Conservation (phyloP, 129 eudicot species). For the Artemisia argyi region DNA sequence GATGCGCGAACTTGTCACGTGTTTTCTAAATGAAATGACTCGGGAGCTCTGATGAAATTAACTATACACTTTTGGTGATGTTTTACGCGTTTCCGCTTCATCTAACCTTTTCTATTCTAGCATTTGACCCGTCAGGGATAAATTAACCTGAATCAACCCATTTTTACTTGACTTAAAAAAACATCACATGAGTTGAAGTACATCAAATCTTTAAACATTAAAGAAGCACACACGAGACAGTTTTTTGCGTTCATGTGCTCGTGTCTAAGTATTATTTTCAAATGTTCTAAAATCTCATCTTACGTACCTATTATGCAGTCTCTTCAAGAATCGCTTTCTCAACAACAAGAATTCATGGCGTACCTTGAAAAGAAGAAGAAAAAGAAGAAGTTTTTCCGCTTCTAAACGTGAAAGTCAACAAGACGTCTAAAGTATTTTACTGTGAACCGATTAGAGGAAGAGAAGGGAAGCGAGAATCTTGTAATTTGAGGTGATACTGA, state of each 20-base stretch:
- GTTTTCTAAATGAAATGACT: too few relatives aligned
- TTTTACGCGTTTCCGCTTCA: too few relatives aligned
- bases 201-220: neutral
- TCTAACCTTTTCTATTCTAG: too few relatives aligned
- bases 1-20: too few relatives aligned
- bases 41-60: too few relatives aligned
- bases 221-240: neutral
- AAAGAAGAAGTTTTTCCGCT: slow-evolving; percentile 74
- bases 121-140: too few relatives aligned
- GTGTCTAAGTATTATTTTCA: neutral
- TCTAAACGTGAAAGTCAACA: slow-evolving; percentile 27
- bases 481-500: slow-evolving; percentile 24
- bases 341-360: slow-evolving; percentile 66
- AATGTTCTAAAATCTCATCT: neutral
- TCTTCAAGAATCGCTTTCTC: slow-evolving; percentile 58
- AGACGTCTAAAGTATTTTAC: neutral
- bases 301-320: slow-evolving; percentile 34
- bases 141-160: too few relatives aligned
- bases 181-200: neutral
- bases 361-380: slow-evolving; percentile 77
- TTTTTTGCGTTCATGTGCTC: neutral
- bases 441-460: slow-evolving; percentile 24
- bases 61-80: too few relatives aligned
- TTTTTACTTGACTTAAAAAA: neutral
- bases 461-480: slow-evolving; percentile 7